Conservation (phyloP, 176 grass and related monocot genomes). For the Calamus simplicifolius region DNA sequence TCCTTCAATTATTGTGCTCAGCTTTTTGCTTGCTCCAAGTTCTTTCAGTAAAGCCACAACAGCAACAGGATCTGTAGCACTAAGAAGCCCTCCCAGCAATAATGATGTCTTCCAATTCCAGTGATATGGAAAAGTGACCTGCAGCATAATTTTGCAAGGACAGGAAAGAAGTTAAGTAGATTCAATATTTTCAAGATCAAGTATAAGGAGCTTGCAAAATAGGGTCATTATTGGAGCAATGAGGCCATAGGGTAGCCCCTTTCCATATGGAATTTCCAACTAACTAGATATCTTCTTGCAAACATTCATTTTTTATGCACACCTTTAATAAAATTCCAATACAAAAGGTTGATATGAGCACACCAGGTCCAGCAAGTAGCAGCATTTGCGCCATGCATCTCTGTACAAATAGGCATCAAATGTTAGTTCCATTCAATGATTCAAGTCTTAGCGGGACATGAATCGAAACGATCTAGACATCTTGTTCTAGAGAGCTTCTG, state of each 20-base stretch:
- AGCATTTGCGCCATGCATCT: slow-evolving; percentile 92
- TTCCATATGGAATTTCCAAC: too few relatives aligned
- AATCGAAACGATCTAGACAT: too few relatives aligned
- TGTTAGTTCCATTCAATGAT: too few relatives aligned
- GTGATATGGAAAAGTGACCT: slow-evolving; percentile 80
- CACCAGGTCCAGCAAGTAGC: slow-evolving; percentile 82
- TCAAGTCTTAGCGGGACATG: too few relatives aligned
- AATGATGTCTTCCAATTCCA: slow-evolving; percentile 95
- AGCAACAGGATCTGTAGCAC: slow-evolving; percentile 90
- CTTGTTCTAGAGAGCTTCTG: too few relatives aligned
- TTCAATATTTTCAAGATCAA: too few relatives aligned
- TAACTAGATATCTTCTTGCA: too few relatives aligned
- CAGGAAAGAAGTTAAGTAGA: too few relatives aligned
- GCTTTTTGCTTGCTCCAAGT: slow-evolving; percentile 87
- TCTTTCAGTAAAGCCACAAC: slow-evolving; percentile 91
- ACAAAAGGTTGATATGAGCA: slow-evolving; percentile 67
- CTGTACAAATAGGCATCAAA: slow-evolving; percentile 24
- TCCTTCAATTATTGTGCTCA: slow-evolving; percentile 92
- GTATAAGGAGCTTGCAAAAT: too few relatives aligned
- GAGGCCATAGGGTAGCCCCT: too few relatives aligned
- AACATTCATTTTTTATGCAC: not conserved
- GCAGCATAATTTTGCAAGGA: not conserved
- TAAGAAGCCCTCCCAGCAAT: slow-evolving; percentile 78
- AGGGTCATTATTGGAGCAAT: too few relatives aligned
- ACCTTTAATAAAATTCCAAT: slow-evolving; percentile 68